Evolutionary conservation across 306 rosid species (phyloP).

Genomic region (Castanopsis chinensis): DNA sequence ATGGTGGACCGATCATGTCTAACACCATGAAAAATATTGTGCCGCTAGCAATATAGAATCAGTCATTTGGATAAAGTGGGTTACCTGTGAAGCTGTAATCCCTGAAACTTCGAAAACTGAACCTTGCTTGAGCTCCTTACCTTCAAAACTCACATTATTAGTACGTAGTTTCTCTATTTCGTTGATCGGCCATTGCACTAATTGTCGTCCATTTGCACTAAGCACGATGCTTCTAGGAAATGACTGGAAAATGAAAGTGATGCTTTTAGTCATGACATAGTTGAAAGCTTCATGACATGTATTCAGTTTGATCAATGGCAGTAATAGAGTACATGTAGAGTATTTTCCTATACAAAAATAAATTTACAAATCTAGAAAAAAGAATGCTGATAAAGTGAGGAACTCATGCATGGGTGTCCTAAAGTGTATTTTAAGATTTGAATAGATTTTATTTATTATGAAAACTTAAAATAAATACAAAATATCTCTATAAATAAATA

Average conservation of each 20-base stretch:
- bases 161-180: conserved; percentile 44
- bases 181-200: conserved; percentile 65
- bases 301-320: not conserved
- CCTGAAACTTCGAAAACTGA: conserved; percentile 46
- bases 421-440: too few relatives aligned
- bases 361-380: not conserved
- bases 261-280: not conserved
- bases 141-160: conserved; percentile 22
- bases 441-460: too few relatives aligned
- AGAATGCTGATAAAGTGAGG: too few relatives aligned
- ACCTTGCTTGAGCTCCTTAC: conserved; percentile 30
- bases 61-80: not conserved
- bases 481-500: too few relatives aligned
- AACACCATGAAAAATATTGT: too few relatives aligned
- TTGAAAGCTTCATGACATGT: not conserved
- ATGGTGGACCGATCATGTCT: too few relatives aligned
- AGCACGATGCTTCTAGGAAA: conserved; percentile 60
- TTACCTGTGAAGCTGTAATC: conserved; percentile 61
- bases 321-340: not conserved
- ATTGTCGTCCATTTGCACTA: conserved; percentile 38
- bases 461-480: too few relatives aligned
- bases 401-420: too few relatives aligned
- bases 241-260: conserved; percentile 27
- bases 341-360: not conserved
- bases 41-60: not conserved